A percentile compares a stretch with the other conserved stretches of the same genome.
phyloP scores from a whole-genome alignment of 768 basidiomycete species.

The Tricholoma bakamatsutake region DNA sequence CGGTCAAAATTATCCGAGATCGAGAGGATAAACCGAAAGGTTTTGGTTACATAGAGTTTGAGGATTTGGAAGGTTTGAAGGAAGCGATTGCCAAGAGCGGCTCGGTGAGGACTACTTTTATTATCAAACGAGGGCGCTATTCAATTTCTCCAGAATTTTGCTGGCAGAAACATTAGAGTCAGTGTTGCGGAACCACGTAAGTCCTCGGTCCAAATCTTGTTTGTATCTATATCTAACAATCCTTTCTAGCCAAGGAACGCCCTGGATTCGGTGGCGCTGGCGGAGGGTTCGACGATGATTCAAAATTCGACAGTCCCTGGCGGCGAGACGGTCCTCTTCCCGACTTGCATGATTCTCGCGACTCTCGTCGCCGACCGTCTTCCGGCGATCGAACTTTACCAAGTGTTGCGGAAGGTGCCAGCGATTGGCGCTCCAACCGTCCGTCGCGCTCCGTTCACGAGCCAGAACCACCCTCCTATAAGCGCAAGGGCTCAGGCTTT shows the following conservation, averaged over 20 bases:
- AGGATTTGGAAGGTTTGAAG: conserved; percentile 80
- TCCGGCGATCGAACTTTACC: conserved; percentile 36
- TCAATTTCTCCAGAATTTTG: conserved; percentile 44
- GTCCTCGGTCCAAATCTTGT: conserved; percentile 26
- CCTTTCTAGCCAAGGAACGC: conserved; percentile 66
- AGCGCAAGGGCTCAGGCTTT: conserved; percentile 56
- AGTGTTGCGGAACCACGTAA: conserved; percentile 95
- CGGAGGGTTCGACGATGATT: conserved; percentile 55
- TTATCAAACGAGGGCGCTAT: neutral
- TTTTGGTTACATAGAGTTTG: conserved; percentile 96
- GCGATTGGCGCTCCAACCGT: conserved; percentile 69
- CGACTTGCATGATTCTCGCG: conserved; percentile 54
- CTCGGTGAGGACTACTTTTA: conserved; percentile 38
- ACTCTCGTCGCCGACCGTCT: conserved; percentile 57
- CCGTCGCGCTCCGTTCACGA: conserved; percentile 38
- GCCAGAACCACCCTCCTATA: conserved; percentile 39
- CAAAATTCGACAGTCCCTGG: conserved; percentile 84
- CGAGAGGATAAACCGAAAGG: conserved; percentile 94
- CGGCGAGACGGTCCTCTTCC: conserved; percentile 84
- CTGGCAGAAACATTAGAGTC: conserved; percentile 78
- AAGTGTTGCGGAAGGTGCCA: conserved; percentile 52
- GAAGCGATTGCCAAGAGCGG: conserved; percentile 72
- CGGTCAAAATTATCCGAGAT: conserved; percentile 90
- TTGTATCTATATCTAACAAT: conserved; percentile 8
- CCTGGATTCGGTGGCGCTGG: conserved; percentile 37